phyloP scores from a whole-genome alignment of 2,329 filamentous ascomycete species.

The Stagonosporopsis rhizophila region DNA sequence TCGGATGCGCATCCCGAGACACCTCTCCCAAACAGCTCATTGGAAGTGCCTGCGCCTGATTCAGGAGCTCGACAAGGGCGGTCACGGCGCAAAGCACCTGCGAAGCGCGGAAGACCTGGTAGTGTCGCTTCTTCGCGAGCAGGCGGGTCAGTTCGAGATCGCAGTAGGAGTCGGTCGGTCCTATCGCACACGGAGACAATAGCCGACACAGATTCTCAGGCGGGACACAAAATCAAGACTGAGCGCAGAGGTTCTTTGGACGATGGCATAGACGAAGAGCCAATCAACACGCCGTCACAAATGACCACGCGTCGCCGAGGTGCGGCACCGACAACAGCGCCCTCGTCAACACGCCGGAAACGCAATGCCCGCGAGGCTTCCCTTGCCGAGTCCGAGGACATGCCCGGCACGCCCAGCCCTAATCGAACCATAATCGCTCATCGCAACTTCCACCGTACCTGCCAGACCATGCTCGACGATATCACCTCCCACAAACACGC shows the following conservation, averaged over 20 bases:
- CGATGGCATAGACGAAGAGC: constrained; percentile 50
- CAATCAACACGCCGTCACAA: constrained; percentile 38
- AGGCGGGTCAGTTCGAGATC: constrained; percentile 52
- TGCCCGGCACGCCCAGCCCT: constrained; percentile 34
- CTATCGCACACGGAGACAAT: constrained; percentile 54
- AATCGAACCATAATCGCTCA: constrained; percentile 51
- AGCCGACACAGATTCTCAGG: constrained; percentile 50
- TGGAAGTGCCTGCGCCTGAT: constrained; percentile 35
- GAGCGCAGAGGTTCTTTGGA: constrained; percentile 55
- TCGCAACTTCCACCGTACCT: constrained; percentile 58
- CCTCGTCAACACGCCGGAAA: constrained; percentile 52
- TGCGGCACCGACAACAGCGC: constrained; percentile 27
- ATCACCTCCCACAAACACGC: constrained; percentile 61
- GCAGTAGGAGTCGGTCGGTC: constrained; percentile 59
- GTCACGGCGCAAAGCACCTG: constrained; percentile 39
- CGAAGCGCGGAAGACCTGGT: constrained; percentile 42
- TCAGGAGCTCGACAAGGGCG: constrained; percentile 40
- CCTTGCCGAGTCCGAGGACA: constrained; percentile 42
- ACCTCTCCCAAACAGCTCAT: constrained; percentile 19
- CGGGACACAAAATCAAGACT: constrained; percentile 53
- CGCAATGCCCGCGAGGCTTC: constrained; percentile 46
- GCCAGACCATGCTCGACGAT: constrained; percentile 59
- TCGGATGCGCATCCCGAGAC: constrained; percentile 21
- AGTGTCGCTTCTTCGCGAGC: constrained; percentile 58
- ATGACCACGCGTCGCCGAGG: constrained; percentile 42